Base-by-base conservation (phyloP, 2,329 filamentous ascomycete genomes). In the Colletotrichum aenigma region DNA sequence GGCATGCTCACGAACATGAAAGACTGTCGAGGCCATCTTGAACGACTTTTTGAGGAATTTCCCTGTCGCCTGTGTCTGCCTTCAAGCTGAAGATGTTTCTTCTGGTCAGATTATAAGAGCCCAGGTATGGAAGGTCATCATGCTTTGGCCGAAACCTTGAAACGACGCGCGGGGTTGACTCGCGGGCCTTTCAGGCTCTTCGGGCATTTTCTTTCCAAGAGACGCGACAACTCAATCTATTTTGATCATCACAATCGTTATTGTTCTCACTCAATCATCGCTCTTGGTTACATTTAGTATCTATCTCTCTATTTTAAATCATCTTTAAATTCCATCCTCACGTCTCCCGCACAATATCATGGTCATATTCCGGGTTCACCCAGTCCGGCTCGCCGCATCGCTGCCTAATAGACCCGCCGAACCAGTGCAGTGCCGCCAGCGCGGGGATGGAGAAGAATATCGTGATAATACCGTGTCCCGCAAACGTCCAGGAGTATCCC, bases 401-500 rank as follows among this genome's bases (percentile, higher is more conserved):
- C 12, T 79, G 76, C 24, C 87, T 81, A 75, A 88, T 79, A 26
- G 67, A 66, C 2, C 79, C 81, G 0, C 88, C 88, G 66, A 81
- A 89, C 66, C 71, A 77, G 36, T 89, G 87, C 66, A 89, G 65
- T 8, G 80, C 60, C 0, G 79, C 83, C 21, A 88, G 83, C 0
- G 85, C 77, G 1, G 84, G 81, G 16, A 86, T 79, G 43, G 84
- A 85, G 21, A 84, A 84, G 70, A 85, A 83, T 6, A 86, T 70
- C 5, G 85, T 85, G 43, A 90, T 86, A 43, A 90, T 81, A 2
- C 85, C 88, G 67, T 90, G 88, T 0, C 84, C 82, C 6, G 86
- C 85, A 76, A 90, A 89, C 0, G 87, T 88, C 88, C 88, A 89
- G 2, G 87, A 88, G 82, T 86, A 90, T 5, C 88, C 88, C 7